Percentiles rank a stretch among this genome's conserved stretches.
These are phyloP conservation scores for Guillardia theta DNA, from an alignment of 78 protist species.

Conservation along the genomic window DNA sequence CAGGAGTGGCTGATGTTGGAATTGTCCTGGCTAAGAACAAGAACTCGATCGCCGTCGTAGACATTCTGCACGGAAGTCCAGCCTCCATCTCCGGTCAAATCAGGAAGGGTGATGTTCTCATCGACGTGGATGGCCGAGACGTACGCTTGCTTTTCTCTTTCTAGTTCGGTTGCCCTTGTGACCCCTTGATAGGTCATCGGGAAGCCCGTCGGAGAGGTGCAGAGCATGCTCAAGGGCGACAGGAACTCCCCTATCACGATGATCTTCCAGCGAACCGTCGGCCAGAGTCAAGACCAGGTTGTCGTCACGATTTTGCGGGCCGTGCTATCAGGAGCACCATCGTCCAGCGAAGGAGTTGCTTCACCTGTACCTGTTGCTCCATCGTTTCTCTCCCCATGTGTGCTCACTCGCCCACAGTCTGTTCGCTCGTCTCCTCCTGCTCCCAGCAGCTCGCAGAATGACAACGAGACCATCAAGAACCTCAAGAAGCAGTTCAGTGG, in stretches of 20 bases:
- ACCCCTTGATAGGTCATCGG: neutral
- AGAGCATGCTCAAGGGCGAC: neutral
- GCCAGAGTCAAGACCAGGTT: neutral
- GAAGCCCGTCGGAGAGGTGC: neutral
- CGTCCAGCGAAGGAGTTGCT: neutral
- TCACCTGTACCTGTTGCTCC: too few species aligned
- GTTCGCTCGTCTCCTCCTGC: too few species aligned
- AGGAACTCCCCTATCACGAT: neutral
- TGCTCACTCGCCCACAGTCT: too few species aligned
- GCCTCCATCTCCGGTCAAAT: neutral
- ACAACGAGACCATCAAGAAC: neutral
- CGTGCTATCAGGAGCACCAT: neutral
- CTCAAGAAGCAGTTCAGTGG: neutral
- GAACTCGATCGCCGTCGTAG: neutral
- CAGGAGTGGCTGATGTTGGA: neutral
- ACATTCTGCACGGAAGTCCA: neutral
- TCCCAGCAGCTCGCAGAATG: neutral
- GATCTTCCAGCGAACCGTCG: neutral
- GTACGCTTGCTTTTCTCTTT: neutral
- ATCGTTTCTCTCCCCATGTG: too few species aligned
- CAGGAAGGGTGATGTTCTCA: neutral
- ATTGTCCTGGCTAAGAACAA: neutral
- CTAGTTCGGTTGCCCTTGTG: neutral
- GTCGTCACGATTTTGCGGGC: neutral
- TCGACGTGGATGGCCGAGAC: neutral